phyloP scores from a whole-genome alignment of 148 eudicot genomes.

The Vaccinium myrtillus region DNA sequence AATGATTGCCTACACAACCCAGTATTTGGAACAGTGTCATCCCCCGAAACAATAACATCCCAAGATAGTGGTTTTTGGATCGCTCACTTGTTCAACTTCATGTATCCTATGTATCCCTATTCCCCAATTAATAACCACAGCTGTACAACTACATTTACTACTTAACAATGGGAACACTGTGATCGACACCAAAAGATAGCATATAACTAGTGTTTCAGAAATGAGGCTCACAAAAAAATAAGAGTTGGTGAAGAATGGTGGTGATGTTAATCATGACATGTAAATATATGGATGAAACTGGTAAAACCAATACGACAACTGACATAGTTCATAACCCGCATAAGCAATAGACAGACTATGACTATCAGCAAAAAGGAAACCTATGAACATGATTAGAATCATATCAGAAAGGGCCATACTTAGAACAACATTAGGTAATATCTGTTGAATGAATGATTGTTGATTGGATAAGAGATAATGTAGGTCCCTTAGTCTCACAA shows the following conservation, averaged over 20 bases:
- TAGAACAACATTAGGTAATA: constrained; percentile 3
- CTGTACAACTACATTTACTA: not conserved
- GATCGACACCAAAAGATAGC: not conserved
- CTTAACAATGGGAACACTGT: not conserved
- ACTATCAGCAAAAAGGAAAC: constrained; percentile 13
- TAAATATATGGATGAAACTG: not conserved
- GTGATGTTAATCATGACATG: not conserved
- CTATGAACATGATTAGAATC: not conserved
- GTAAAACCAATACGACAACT: not conserved
- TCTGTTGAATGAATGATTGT: constrained; percentile 2
- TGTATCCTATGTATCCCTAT: not conserved
- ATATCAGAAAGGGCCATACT: not conserved
- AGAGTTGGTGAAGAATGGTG: not conserved
- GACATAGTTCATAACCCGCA: not conserved
- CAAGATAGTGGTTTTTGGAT: not conserved
- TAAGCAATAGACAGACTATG: constrained; percentile 9
- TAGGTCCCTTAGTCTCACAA: not conserved
- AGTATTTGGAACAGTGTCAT: not conserved
- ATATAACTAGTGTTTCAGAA: not conserved
- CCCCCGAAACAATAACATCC: not conserved
- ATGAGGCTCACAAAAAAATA: not conserved
- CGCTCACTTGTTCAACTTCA: not conserved
- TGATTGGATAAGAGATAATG: not conserved
- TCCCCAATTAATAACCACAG: not conserved
- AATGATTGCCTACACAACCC: not conserved